Evolutionary conservation across 768 basidiomycete genomes (phyloP).

Genomic region (Ephemerocybe angulata): DNA sequence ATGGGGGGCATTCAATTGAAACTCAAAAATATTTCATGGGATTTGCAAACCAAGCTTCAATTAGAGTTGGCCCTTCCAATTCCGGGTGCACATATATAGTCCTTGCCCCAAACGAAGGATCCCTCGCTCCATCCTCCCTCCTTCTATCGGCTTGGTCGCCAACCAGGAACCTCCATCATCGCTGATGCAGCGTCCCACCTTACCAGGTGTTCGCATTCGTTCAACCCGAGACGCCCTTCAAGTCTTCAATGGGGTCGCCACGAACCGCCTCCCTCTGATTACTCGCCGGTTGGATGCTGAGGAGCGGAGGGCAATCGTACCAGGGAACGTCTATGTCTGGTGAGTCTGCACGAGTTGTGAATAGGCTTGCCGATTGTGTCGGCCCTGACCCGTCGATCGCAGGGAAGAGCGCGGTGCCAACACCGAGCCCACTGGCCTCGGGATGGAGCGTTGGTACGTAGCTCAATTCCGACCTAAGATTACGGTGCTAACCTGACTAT

Average conservation of each 20-base stretch:
- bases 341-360: conserved; percentile 9
- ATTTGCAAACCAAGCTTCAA: conserved; percentile 25
- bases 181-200: conserved; percentile 70
- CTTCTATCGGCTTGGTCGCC: conserved; percentile 7
- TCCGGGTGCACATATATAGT: conserved; percentile 26
- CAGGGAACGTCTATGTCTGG: conserved; percentile 84
- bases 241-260: conserved; percentile 76
- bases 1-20: conserved; percentile 58
- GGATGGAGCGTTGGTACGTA: conserved; percentile 78
- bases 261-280: conserved; percentile 66
- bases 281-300: conserved; percentile 80
- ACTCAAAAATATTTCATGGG: conserved; percentile 51
- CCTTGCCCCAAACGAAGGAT: conserved; percentile 8
- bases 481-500: conserved; percentile 4
- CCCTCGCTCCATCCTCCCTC: conserved; percentile 18
- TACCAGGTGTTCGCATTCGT: conserved; percentile 72
- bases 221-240: conserved; percentile 78
- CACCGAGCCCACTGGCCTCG: conserved; percentile 75
- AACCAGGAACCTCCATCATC: conserved; percentile 13
- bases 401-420: conserved; percentile 83
- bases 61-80: conserved; percentile 28
- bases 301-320: conserved; percentile 66
- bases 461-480: background rate
- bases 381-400: background rate
- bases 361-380: background rate